Evolutionary conservation across 2,329 filamentous ascomycete species (phyloP).

Genomic region (Aspergillus fumigatiaffinis): DNA sequence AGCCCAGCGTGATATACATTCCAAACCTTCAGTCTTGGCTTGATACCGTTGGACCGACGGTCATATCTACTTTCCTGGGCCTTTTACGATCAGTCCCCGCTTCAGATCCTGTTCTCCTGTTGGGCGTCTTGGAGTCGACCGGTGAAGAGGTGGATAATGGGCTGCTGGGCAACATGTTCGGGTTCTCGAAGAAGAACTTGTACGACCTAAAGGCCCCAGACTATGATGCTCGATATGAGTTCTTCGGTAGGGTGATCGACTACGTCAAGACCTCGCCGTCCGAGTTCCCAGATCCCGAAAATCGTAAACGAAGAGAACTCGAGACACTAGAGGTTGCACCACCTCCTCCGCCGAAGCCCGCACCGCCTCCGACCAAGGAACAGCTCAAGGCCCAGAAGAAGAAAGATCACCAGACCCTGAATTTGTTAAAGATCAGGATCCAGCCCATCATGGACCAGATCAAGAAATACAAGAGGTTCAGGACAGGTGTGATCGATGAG

Average conservation of each 20-base stretch:
- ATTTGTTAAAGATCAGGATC: slow-evolving; percentile 80
- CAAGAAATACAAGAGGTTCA: slow-evolving; percentile 88
- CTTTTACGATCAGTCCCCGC: slow-evolving; percentile 80
- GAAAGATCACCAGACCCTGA: slow-evolving; percentile 77
- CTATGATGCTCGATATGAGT: slow-evolving; percentile 63
- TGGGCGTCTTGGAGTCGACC: slow-evolving; percentile 76
- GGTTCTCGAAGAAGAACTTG: slow-evolving; percentile 75
- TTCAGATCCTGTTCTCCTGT: slow-evolving; percentile 80
- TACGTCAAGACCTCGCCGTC: slow-evolving; percentile 75
- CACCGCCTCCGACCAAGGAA: slow-evolving; percentile 64
- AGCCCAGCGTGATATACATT: slow-evolving; percentile 93
- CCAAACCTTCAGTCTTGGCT: slow-evolving; percentile 90
- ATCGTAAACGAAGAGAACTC: slow-evolving; percentile 80
- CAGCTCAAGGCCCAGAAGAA: slow-evolving; percentile 77
- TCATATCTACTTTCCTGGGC: slow-evolving; percentile 75
- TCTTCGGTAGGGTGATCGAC: slow-evolving; percentile 69
- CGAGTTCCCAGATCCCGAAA: slow-evolving; percentile 82
- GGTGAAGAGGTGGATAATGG: slow-evolving; percentile 57
- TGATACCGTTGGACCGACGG: slow-evolving; percentile 58
- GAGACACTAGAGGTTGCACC: slow-evolving; percentile 74
- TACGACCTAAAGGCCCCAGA: slow-evolving; percentile 66
- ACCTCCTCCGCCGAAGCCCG: slow-evolving; percentile 61
- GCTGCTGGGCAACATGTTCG: slow-evolving; percentile 76
- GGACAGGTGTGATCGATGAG: slow-evolving; percentile 72
- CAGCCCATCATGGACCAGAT: slow-evolving; percentile 98